These are phyloP conservation scores for Pyrus hybrid DNA, from an alignment of 331 rosid species.

Conservation along the genomic window DNA sequence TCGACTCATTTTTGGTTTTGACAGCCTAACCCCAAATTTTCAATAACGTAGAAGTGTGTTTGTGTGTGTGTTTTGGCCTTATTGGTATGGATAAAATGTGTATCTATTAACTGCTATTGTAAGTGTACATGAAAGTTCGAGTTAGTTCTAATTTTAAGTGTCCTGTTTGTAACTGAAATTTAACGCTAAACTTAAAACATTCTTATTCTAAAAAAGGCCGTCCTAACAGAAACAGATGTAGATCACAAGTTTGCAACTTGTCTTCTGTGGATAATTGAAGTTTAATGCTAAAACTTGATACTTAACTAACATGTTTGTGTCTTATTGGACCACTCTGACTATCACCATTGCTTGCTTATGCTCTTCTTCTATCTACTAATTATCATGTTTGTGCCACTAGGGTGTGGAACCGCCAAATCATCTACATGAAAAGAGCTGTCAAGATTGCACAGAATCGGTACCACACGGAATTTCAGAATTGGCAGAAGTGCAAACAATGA, in stretches of 20 bases:
- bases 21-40: neutral
- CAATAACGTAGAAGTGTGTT: neutral
- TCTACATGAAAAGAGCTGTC: constrained; percentile 29
- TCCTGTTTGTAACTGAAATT: neutral
- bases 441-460: constrained; percentile 8
- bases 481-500: constrained; percentile 46
- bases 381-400: constrained; percentile 28
- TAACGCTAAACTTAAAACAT: neutral
- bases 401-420: constrained; percentile 27
- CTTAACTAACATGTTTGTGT: constrained; percentile 11
- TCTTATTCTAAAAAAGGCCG: neutral
- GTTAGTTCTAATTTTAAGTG: neutral
- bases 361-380: neutral
- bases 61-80: neutral
- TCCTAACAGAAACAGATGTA: neutral
- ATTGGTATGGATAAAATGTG: neutral
- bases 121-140: neutral
- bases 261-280: neutral
- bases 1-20: neutral
- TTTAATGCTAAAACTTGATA: constrained; percentile 8
- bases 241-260: neutral
- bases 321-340: neutral
- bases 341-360: neutral
- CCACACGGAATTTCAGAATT: constrained; percentile 49
- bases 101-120: neutral